These are phyloP conservation scores for Gracilaria domingensis DNA, from an alignment of 23 red algal genomes.

Conservation along the genomic window DNA sequence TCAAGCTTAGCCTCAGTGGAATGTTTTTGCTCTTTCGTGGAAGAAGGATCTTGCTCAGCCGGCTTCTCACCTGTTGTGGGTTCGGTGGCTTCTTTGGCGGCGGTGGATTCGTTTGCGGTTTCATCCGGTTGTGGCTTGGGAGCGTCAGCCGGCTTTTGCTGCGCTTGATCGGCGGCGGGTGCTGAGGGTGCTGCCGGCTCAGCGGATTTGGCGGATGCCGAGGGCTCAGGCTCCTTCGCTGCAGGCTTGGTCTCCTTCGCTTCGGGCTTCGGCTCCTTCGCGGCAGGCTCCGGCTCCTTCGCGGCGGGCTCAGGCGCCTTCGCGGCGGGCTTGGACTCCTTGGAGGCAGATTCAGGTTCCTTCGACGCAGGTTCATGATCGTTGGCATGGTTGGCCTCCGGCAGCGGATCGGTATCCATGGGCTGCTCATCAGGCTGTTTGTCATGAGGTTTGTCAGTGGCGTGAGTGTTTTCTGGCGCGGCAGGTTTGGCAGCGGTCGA, in stretches of 20 bases:
- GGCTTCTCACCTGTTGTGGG: neutral
- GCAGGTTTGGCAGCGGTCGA: neutral
- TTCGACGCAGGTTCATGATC: neutral
- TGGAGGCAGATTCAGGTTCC: neutral
- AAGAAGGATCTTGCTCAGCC: neutral
- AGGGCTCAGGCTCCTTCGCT: too few species aligned
- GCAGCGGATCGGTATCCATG: neutral
- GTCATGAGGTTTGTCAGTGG: neutral
- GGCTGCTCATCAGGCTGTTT: neutral
- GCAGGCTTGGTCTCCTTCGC: too few species aligned
- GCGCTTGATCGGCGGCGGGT: neutral
- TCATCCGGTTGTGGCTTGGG: neutral
- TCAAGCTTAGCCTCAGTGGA: neutral
- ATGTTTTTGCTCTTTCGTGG: constrained; percentile 1
- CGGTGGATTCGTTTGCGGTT: neutral
- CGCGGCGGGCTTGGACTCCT: constrained; percentile 12
- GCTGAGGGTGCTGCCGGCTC: neutral
- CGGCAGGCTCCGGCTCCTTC: constrained; percentile 17
- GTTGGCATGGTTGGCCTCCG: neutral
- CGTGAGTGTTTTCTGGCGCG: neutral
- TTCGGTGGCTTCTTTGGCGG: neutral
- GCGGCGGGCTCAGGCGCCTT: neutral
- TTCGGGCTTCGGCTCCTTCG: too few species aligned
- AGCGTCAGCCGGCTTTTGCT: neutral
- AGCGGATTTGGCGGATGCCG: neutral